Base-by-base conservation (phyloP, 345 rosid species). In the Noccaea bulbosa region DNA sequence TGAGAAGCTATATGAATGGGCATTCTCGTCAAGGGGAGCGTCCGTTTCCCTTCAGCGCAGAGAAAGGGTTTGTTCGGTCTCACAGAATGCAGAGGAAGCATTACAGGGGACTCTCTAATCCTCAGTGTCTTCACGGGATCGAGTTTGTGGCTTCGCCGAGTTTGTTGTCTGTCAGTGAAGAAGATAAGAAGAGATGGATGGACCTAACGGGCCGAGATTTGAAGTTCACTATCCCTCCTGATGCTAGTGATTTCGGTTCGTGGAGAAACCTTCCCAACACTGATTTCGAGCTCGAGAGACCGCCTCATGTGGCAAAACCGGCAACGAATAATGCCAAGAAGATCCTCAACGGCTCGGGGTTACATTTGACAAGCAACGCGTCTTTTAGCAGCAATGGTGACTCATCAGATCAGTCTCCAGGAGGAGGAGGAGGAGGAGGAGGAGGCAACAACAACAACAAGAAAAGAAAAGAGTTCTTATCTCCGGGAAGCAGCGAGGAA, bases 51-150 rank as follows among this genome's bases (percentile, higher is more conserved):
- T 95, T 89, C 63, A 84, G 93, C 49, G 93, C 72, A 1, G 99
- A 95, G 51, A 92, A 82, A 83, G 99, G 99, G 27, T 95, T 95
- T 74, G 93, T 88, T 38, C 80, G 99, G 46, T 95, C 99, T 54
- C 99, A 95, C 70, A 78, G 97, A 71, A 95, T 94, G 99, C 99
- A 94, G 80, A 80, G 98, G 78, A 95, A 95, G 81, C 98, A 95
- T 64, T 95, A 95, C 66, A 83, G 98, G 40, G 99, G 99, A 67
- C 86, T 95, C 58, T 95, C 99, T 20, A 95, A 95, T 68, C 98
- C 98, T 41, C 98, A 92, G 62, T 95, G 98, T 61, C 83, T 95
- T 67, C 98, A 95, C 44, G 99, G 99, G 30, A 84, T 95, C n/a
- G 98, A 94, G 72, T 77, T 89, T 67, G 92, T 94, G 59, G 46